Evolutionary conservation across 2,329 filamentous ascomycete genomes (phyloP), one percentile per base, ranked within the genome.

Genomic region (Fusarium papillatum): DNA sequence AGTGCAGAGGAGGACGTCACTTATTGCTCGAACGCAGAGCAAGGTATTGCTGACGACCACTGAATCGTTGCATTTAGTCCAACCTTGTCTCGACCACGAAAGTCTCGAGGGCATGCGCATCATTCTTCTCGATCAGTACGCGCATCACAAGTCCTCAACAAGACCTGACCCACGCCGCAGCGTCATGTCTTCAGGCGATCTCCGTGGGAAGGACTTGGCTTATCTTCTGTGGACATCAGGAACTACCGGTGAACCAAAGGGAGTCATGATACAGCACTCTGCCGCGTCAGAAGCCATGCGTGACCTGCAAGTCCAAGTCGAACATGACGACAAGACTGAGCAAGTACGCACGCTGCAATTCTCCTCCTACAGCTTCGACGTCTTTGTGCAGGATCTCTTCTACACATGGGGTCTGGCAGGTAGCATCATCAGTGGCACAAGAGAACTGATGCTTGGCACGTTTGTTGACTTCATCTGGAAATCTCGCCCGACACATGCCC

Each of bases 391-490:
- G 48, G 72, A 74, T 2, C 39, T 74, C 0, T 74, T 74, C 5
- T 74, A 75, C 10, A 74, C 72, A 0, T 74, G 72, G 72, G 72
- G 72, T 1, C 3, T 74, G 3, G 64, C 64, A 0, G 72, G 72
- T 1, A 64, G 41, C 29, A 48, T 74, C 7, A 66, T 74, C 2
- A 74, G 64, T 0, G 72, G 72, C 0, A 75, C 72, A 5, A 39
- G 72, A 19, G 72, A 74, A 11, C 7, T 74, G 2, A 55, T 74
- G 3, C 61, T 74, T 3, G 72, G 72, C 5, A 75, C 72, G 0
- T 74, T 74, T 2, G 63, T 48, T 0, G 72, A 75, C 19, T 75
- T 74, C 7, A 72, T 74, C 9, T 69, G 64, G 64, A 75, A 72
- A 16, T 69, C 72, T 5, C n/a, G 41, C 1, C 72, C 72, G 0